Percentiles rank a stretch among this genome's conserved stretches.
Evolutionary conservation across 176 grass and related monocot species (phyloP).

Genomic region (Tillandsia leiboldiana): DNA sequence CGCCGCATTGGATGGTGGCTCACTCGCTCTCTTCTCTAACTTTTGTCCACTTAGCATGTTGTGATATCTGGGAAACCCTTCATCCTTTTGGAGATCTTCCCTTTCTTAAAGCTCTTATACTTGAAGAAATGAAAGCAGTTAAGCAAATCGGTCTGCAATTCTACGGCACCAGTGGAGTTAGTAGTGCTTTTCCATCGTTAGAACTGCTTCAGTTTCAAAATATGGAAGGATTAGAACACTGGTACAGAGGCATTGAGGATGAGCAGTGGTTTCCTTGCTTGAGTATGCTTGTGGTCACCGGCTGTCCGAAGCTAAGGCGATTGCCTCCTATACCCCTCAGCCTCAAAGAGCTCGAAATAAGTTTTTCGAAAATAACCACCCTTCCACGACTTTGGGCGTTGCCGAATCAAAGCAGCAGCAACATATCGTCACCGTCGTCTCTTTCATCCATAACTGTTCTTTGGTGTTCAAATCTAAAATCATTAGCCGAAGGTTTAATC

Average conservation of each 20-base stretch:
- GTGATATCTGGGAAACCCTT: background rate
- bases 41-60: background rate
- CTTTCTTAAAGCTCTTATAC: background rate
- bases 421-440: background rate
- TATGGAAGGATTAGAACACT: background rate
- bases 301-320: background rate
- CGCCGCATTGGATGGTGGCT: background rate
- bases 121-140: conserved; percentile 3
- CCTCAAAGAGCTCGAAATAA: background rate
- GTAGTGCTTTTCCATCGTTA: conserved; percentile 11
- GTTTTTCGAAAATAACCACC: background rate
- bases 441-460: background rate
- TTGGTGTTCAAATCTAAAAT: background rate
- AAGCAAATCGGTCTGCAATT: background rate
- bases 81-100: conserved; percentile 10
- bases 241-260: background rate
- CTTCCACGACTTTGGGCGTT: background rate
- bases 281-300: background rate
- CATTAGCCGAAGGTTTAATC: conserved; percentile 6
- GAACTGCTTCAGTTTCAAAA: background rate
- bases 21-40: background rate
- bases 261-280: background rate
- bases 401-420: background rate
- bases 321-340: background rate
- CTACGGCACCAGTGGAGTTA: background rate